A percentile compares a stretch with the other conserved stretches of the same genome.
These are phyloP conservation scores for Ceratocystis cubensis DNA, from an alignment of 2,329 filamentous ascomycete species.

Conservation along the genomic window DNA sequence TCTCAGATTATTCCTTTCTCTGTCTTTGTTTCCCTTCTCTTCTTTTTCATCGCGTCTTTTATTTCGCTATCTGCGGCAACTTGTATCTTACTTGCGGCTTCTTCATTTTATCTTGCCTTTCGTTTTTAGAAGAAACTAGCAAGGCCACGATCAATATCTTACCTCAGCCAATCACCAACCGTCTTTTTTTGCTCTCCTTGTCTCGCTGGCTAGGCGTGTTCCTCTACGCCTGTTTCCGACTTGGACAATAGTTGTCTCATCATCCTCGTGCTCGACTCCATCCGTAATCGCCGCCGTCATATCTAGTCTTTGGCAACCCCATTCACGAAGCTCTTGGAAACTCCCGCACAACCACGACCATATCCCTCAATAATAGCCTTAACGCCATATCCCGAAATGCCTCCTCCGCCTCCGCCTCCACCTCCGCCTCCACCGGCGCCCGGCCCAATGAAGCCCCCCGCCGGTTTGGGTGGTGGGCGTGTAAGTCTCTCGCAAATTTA, in stretches of 20 bases:
- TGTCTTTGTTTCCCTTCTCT: neutral
- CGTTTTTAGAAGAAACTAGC: neutral
- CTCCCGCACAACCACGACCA: neutral
- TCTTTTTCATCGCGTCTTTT: neutral
- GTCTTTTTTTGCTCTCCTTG: neutral
- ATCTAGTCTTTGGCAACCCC: neutral
- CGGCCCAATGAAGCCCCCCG: conserved; percentile 47
- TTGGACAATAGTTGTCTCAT: neutral
- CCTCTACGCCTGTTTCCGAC: neutral
- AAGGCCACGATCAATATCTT: neutral
- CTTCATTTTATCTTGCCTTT: conserved; percentile 4
- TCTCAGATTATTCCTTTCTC: neutral
- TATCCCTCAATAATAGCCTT: neutral
- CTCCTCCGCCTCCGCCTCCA: conserved; percentile 54
- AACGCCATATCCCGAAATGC: conserved; percentile 48
- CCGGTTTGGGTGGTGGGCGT: conserved; percentile 4
- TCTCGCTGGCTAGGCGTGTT: neutral
- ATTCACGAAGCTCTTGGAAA: neutral
- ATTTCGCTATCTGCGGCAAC: neutral
- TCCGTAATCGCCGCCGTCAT: neutral
- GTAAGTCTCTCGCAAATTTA: neutral
- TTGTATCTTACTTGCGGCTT: neutral
- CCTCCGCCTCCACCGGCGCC: conserved; percentile 46
- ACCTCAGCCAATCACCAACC: neutral
- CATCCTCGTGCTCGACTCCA: neutral